Evolutionary conservation across 768 basidiomycete species (phyloP).

Genomic region (Melanogaster broomeanus): DNA sequence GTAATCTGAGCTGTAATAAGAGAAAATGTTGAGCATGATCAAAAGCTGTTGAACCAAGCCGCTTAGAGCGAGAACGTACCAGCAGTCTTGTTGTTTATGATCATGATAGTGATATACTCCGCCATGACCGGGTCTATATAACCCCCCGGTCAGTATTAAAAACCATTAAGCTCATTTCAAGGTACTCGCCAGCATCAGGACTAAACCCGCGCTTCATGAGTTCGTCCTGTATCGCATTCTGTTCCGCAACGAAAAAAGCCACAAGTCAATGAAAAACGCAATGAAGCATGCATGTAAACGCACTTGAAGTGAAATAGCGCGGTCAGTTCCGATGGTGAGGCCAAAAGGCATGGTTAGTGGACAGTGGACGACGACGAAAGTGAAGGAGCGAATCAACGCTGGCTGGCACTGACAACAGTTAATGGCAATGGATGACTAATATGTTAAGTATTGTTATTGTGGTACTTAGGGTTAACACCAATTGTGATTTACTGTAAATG

Average conservation of each 20-base stretch:
- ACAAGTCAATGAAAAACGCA: slow-evolving; percentile 12
- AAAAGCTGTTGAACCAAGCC: not conserved
- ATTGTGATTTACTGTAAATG: too few species aligned
- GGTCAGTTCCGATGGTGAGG: slow-evolving; percentile 77
- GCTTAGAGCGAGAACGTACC: slow-evolving; percentile 44
- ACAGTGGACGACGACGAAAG: slow-evolving; percentile 23
- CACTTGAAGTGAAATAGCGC: slow-evolving; percentile 71
- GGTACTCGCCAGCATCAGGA: slow-evolving; percentile 65
- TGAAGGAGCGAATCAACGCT: slow-evolving; percentile 24
- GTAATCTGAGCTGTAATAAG: slow-evolving; percentile 72
- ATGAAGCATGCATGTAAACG: slow-evolving; percentile 15
- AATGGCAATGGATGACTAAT: slow-evolving; percentile 27
- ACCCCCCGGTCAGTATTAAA: slow-evolving; percentile 8
- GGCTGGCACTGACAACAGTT: slow-evolving; percentile 17
- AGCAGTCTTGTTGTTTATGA: slow-evolving; percentile 87
- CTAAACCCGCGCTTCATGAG: slow-evolving; percentile 74
- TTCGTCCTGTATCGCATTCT: slow-evolving; percentile 84
- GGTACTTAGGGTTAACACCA: too few species aligned
- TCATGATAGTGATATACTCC: slow-evolving; percentile 94
- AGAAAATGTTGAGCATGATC: slow-evolving; percentile 7
- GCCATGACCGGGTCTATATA: slow-evolving; percentile 83
- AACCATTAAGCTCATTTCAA: slow-evolving; percentile 1
- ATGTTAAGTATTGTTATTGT: slow-evolving; percentile 12
- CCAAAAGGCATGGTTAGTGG: slow-evolving; percentile 61
- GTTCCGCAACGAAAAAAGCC: slow-evolving; percentile 10